These are phyloP conservation scores for Coemansia aciculifera DNA, from an alignment of 192 early-diverging fungal genomes.

Conservation along the genomic window DNA sequence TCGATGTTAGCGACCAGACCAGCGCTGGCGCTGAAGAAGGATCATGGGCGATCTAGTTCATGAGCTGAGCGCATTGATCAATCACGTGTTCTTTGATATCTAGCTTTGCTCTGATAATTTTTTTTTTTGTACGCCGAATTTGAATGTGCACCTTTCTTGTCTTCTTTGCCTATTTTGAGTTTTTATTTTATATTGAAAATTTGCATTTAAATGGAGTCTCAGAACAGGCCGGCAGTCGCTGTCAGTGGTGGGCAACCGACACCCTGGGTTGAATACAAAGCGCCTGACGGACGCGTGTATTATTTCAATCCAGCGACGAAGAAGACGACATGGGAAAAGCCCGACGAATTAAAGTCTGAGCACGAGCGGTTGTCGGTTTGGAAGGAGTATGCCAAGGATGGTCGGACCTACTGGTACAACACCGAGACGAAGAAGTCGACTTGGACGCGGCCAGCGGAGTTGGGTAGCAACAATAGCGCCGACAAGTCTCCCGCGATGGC, in stretches of 20 bases:
- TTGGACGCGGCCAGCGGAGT: slow-evolving; percentile 84
- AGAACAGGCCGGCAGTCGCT: neutral
- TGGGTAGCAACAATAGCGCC: slow-evolving; percentile 2
- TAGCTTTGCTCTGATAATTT: neutral
- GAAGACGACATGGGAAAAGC: slow-evolving; percentile 91
- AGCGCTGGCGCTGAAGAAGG: slow-evolving; percentile 24
- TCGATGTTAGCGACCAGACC: slow-evolving; percentile 57
- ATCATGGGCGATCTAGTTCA: slow-evolving; percentile 65
- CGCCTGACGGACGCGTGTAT: slow-evolving; percentile 82
- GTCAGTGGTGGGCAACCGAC: neutral
- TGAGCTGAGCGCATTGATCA: neutral
- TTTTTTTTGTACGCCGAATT: neutral
- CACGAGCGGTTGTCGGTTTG: slow-evolving; percentile 68
- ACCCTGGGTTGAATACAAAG: slow-evolving; percentile 73
- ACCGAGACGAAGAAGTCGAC: slow-evolving; percentile 71
- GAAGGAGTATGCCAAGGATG: slow-evolving; percentile 84
- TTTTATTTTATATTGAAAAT: neutral
- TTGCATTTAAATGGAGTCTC: neutral
- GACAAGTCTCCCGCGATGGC: neutral
- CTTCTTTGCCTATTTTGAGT: neutral
- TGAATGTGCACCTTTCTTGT: neutral
- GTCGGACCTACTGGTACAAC: slow-evolving; percentile 87
- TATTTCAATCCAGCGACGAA: slow-evolving; percentile 80
- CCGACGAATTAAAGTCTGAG: slow-evolving; percentile 82
- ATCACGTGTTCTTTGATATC: neutral